phyloP scores from a whole-genome alignment of 495 filamentous ascomycete species.

The Penicillium canariense region DNA sequence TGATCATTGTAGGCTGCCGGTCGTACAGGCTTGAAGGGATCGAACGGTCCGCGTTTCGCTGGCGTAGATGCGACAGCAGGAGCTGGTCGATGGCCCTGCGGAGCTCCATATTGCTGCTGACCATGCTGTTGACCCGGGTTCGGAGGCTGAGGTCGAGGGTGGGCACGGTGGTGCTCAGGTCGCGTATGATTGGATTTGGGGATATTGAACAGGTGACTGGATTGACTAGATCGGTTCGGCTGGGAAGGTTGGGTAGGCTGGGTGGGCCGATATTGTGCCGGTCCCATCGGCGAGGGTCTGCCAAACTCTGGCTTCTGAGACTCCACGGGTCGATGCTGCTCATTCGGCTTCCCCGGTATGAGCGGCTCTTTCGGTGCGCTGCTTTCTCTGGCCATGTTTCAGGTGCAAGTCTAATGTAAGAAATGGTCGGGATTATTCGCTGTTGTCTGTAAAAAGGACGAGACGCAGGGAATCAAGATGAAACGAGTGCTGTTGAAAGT shows the following conservation, averaged over 20 bases:
- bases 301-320: constrained; percentile 55
- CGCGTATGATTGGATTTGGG: constrained; percentile 47
- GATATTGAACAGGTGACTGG: constrained; percentile 51
- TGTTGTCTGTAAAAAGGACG: neutral
- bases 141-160: constrained; percentile 19
- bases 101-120: constrained; percentile 11
- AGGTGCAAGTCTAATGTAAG: neutral
- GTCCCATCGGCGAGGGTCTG: constrained; percentile 53
- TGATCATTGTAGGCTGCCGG: constrained; percentile 41
- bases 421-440: neutral
- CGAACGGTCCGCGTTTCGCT: constrained; percentile 31
- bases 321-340: constrained; percentile 24
- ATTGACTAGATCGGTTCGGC: constrained; percentile 22
- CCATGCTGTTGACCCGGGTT: constrained; percentile 17
- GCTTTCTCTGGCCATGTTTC: constrained; percentile 45
- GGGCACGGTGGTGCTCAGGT: constrained; percentile 48
- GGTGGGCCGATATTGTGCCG: constrained; percentile 34
- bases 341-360: constrained; percentile 32
- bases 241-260: constrained; percentile 41
- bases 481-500: neutral
- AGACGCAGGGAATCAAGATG: neutral
- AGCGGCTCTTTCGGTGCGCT: constrained; percentile 34
- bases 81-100: constrained; percentile 22
- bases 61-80: constrained; percentile 17
- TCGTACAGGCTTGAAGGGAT: constrained; percentile 45